A percentile compares a stretch with the other conserved stretches of the same genome.
Conservation (phyloP, 768 basidiomycete genomes). For the Boletus bicolor region DNA sequence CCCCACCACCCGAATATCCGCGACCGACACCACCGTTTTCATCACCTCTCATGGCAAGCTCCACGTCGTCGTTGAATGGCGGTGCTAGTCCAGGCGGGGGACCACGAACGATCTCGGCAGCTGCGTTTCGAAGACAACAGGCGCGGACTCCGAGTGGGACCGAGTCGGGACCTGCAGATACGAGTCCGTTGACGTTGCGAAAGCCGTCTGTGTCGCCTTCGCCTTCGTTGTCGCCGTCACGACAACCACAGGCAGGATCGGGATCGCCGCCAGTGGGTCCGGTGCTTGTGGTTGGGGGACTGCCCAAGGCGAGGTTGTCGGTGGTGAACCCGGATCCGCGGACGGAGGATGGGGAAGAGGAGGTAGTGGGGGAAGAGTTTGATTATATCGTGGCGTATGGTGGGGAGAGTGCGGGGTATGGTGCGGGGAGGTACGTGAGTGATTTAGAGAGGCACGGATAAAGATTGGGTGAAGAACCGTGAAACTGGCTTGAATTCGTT, state of each 20-base stretch:
- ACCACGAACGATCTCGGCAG: constrained; percentile 67
- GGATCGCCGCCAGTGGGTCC: constrained; percentile 19
- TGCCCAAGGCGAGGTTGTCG: constrained; percentile 20
- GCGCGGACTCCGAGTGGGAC: constrained; percentile 29
- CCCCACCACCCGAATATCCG: constrained; percentile 48
- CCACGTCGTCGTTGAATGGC: constrained; percentile 33
- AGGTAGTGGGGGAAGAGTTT: constrained; percentile 35
- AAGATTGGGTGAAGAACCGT: not conserved
- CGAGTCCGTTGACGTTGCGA: constrained; percentile 45
- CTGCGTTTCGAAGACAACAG: constrained; percentile 64
- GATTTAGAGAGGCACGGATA: constrained; percentile 35
- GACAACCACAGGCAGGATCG: not conserved
- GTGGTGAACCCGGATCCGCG: constrained; percentile 29
- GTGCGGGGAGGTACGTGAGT: constrained; percentile 44
- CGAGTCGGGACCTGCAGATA: constrained; percentile 36
- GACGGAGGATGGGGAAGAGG: constrained; percentile 35
- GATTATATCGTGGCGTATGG: constrained; percentile 60
- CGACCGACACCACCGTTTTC: constrained; percentile 34
- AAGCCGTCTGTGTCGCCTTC: constrained; percentile 39
- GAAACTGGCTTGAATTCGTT: not conserved
- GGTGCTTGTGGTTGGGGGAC: not conserved
- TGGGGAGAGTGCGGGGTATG: constrained; percentile 35
- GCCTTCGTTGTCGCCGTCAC: constrained; percentile 20
- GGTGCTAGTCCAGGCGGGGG: constrained; percentile 27
- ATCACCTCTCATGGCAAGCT: constrained; percentile 29